Evolutionary conservation across 2,329 filamentous ascomycete species (phyloP).

Genomic region (Pyrenochaeta sp.): DNA sequence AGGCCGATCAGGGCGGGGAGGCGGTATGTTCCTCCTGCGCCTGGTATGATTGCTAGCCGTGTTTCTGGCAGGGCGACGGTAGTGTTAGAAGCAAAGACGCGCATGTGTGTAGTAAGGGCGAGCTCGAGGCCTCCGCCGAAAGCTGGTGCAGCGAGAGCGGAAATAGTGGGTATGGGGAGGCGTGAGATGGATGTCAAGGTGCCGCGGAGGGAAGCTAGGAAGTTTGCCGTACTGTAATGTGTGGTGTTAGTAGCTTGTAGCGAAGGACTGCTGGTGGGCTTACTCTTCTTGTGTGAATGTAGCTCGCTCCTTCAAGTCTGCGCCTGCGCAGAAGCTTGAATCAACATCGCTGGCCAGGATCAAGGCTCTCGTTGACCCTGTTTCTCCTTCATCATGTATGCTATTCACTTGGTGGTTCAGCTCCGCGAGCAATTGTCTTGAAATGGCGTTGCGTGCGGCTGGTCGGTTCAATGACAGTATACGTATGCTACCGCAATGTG

Average conservation of each 20-base stretch:
- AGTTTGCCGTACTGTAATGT: conserved; percentile 73
- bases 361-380: conserved; percentile 75
- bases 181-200: conserved; percentile 77
- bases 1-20: conserved; percentile 83
- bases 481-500: conserved; percentile 83
- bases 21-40: conserved; percentile 90
- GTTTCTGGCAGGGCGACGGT: conserved; percentile 89
- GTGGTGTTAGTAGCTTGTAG: conserved; percentile 14
- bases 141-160: conserved; percentile 83
- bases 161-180: conserved; percentile 89
- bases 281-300: conserved; percentile 82
- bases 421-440: conserved; percentile 74
- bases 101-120: conserved; percentile 86
- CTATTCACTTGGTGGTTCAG: conserved; percentile 76
- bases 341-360: conserved; percentile 88
- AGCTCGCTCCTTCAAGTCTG: conserved; percentile 88
- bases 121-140: conserved; percentile 95
- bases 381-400: conserved; percentile 68
- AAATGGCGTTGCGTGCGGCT: conserved; percentile 88
- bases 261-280: conserved; percentile 37
- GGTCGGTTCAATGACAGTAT: conserved; percentile 89
- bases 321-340: conserved; percentile 89
- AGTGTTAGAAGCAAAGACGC: conserved; percentile 82
- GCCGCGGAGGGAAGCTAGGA: conserved; percentile 77
- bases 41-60: conserved; percentile 90